Conservation (phyloP, 2,329 filamentous ascomycete genomes). For the Xylariomycetidae sp. region DNA sequence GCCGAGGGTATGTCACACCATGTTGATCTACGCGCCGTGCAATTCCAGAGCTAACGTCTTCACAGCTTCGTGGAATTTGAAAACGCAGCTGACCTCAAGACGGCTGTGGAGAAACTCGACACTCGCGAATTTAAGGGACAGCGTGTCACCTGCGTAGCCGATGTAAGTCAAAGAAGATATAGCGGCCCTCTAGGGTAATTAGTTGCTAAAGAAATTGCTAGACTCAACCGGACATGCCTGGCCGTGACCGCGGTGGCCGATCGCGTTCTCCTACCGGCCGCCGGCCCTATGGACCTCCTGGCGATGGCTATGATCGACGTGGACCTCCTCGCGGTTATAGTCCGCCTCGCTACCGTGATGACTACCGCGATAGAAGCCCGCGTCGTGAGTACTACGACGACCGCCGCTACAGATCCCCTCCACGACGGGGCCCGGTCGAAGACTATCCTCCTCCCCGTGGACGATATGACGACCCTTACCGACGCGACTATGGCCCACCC, state of each 20-base stretch:
- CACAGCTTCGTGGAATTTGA: constrained; percentile 95
- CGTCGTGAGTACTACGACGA: constrained; percentile 87
- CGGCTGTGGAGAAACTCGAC: constrained; percentile 92
- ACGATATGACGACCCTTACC: constrained; percentile 74
- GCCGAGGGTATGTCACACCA: constrained; percentile 69
- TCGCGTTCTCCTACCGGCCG: constrained; percentile 70
- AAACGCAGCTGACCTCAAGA: constrained; percentile 81
- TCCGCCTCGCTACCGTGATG: constrained; percentile 64
- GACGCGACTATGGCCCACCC: constrained; percentile 58
- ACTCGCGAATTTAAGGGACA: constrained; percentile 88
- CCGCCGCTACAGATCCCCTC: constrained; percentile 74
- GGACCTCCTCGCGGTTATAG: constrained; percentile 76
- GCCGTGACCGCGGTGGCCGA: constrained; percentile 63
- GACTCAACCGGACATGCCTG: constrained; percentile 74
- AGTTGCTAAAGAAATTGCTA: constrained; percentile 29
- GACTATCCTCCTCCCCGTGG: constrained; percentile 69
- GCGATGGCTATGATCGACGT: constrained; percentile 80
- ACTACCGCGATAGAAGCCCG: constrained; percentile 84
- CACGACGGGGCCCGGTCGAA: constrained; percentile 65
- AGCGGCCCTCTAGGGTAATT: constrained; percentile 1
- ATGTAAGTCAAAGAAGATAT: constrained; percentile 55
- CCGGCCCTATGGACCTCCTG: constrained; percentile 60
- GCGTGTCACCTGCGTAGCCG: constrained; percentile 78
- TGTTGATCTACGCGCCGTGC: not conserved
- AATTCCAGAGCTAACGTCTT: constrained; percentile 7